phyloP scores from a whole-genome alignment of 768 basidiomycete species.

The Rhodotorula kratochvilovae region DNA sequence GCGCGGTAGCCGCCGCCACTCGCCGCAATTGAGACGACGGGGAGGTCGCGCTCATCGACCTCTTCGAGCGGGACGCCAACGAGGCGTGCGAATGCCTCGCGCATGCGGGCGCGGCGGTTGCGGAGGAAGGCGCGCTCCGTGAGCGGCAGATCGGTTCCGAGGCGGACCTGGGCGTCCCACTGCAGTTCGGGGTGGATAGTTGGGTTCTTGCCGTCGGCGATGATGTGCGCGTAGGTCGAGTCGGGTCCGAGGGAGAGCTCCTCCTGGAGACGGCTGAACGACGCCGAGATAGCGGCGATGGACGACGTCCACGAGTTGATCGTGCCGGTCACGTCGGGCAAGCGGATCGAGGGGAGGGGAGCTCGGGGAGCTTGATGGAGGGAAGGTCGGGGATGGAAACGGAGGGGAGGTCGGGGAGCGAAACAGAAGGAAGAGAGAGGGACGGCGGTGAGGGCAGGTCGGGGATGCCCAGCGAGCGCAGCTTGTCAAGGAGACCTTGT shows the following conservation, averaged over 20 bases:
- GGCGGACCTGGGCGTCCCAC: constrained; percentile 45
- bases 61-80: constrained; percentile 43
- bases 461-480: neutral
- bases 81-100: constrained; percentile 42
- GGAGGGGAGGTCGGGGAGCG: constrained; percentile 2
- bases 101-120: constrained; percentile 42
- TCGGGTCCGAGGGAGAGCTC: constrained; percentile 67
- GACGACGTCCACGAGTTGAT: constrained; percentile 89
- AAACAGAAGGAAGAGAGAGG: neutral
- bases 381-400: constrained; percentile 6
- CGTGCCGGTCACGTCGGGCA: constrained; percentile 61
- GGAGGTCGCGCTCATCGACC: constrained; percentile 46
- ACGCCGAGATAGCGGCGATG: constrained; percentile 58
- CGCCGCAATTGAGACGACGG: constrained; percentile 45
- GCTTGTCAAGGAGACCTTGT: neutral
- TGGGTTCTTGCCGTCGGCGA: constrained; percentile 49
- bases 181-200: constrained; percentile 44
- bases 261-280: constrained; percentile 8
- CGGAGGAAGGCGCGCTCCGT: constrained; percentile 44
- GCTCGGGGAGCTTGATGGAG: neutral
- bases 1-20: constrained; percentile 45
- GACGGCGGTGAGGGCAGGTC: constrained; percentile 1
- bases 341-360: constrained; percentile 1
- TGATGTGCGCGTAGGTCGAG: constrained; percentile 65
- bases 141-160: constrained; percentile 44